phyloP scores from a whole-genome alignment of 2,329 filamentous ascomycete genomes.

The Trichophyton rubrum region DNA sequence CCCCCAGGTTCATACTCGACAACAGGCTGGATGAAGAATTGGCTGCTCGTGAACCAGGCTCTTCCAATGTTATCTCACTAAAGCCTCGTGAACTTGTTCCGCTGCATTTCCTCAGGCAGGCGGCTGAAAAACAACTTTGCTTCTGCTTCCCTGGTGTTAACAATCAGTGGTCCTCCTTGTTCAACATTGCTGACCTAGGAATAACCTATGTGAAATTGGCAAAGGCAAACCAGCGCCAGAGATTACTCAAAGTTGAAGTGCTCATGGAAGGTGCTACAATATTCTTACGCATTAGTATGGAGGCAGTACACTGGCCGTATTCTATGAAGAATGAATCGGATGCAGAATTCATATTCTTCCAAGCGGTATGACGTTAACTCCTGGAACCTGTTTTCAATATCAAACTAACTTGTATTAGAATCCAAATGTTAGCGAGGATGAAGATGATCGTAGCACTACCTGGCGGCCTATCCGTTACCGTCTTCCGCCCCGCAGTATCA shows the following conservation, averaged over 20 bases:
- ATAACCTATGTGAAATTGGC: slow-evolving; percentile 89
- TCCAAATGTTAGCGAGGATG: slow-evolving; percentile 73
- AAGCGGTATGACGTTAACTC: slow-evolving; percentile 44
- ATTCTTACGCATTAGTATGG: slow-evolving; percentile 79
- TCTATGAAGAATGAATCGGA: slow-evolving; percentile 98
- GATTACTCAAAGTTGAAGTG: slow-evolving; percentile 74
- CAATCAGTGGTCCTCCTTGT: slow-evolving; percentile 94
- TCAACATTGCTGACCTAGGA: slow-evolving; percentile 92
- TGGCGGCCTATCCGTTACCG: slow-evolving; percentile 91
- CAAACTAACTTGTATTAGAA: slow-evolving; percentile 36
- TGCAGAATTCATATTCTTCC: slow-evolving; percentile 90
- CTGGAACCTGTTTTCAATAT: not conserved
- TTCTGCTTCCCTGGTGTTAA: slow-evolving; percentile 88
- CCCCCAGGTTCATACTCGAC: slow-evolving; percentile 84
- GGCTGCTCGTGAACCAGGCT: slow-evolving; percentile 81
- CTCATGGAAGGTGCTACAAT: slow-evolving; percentile 88
- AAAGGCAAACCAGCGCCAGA: slow-evolving; percentile 78
- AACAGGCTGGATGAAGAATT: slow-evolving; percentile 86
- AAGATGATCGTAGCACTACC: slow-evolving; percentile 61
- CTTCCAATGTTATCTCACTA: slow-evolving; percentile 69
- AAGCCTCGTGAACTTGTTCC: slow-evolving; percentile 69
- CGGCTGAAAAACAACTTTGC: slow-evolving; percentile 73
- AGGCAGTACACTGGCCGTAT: slow-evolving; percentile 94
- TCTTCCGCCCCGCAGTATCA: slow-evolving; percentile 85
- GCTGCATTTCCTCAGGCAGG: slow-evolving; percentile 78